Base-by-base conservation (phyloP, 1,284 basidiomycete species). In the Rhodotorula sp. region DNA sequence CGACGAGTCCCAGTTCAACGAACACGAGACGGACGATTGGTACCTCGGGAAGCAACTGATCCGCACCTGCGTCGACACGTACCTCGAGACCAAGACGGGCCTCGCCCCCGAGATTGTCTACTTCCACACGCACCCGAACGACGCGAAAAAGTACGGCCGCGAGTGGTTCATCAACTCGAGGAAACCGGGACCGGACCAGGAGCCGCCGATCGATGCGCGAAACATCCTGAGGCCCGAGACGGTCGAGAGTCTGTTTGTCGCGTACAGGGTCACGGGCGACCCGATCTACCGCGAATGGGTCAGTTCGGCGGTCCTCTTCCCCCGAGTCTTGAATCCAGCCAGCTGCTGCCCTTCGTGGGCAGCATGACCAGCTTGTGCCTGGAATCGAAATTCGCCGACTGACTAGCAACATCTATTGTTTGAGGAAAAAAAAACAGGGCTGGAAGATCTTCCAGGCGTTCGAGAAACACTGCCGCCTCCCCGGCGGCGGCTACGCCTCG, bases 201-300 rank as follows among this genome's bases (percentile, higher is more conserved):
- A 71, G 34, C 88, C 67, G 82, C 87, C 72, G 84, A 92, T 84
- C 68, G 93, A 97, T 77, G 91, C 92, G 18, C 87, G 92, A 67
- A 97, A 97, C 80, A 96, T 97, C 74, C 87, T 96, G 21, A 85
- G 91, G 5, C 95, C 95, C 3, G 95, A 98, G 82, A 97, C 95
- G 3, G 88, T 95, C 52, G 95, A 98, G 82, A 94, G 92, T 1
- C 87, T 97, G 46, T 95, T 97, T 84, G 84, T 95, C 67, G 95
- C 92, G 1, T 86, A 85, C 82, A 87, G 94, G 21, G 83, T 93
- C 12, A 96, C 94, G 0, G 93, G 93, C 23, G 89, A 97, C 78
- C 80, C 85, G 46, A 84, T 86, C 59, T 97, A 97, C 80, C 88
- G 95, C 31, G 85, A 63, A 16, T 77, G 69, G 71, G 70, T 71